phyloP scores from a whole-genome alignment of 2,329 filamentous ascomycete genomes.

The Leptodontidium sp. region DNA sequence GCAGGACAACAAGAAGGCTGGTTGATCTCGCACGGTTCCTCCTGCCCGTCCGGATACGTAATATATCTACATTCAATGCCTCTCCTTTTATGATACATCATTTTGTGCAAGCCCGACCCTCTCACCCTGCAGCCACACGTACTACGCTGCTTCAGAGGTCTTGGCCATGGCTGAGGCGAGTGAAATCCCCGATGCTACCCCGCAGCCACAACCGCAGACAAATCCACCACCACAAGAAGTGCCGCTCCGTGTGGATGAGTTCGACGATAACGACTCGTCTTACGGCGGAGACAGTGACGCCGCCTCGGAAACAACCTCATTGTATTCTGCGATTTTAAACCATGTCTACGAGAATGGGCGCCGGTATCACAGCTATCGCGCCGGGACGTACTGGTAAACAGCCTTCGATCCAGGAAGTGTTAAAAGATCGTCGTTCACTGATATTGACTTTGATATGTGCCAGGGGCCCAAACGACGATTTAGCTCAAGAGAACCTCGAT shows the following conservation, averaged over 20 bases:
- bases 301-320: conserved; percentile 28
- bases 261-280: conserved; percentile 24
- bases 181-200: neutral
- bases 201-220: conserved; percentile 3
- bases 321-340: conserved; percentile 31
- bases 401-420: neutral
- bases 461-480: conserved; percentile 34
- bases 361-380: conserved; percentile 54
- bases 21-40: neutral
- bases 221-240: conserved; percentile 3
- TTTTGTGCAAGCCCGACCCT: neutral
- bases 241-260: conserved; percentile 8
- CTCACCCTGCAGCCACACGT: conserved; percentile 1
- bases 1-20: neutral
- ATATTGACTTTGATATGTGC: neutral
- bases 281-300: conserved; percentile 22
- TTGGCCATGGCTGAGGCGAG: conserved; percentile 3
- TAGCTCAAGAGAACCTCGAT: conserved; percentile 34
- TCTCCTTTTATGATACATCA: neutral
- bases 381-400: conserved; percentile 47
- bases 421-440: neutral
- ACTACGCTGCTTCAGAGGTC: neutral
- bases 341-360: conserved; percentile 52
- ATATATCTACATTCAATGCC: neutral
- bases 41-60: neutral